phyloP scores from a whole-genome alignment of 2,329 filamentous ascomycete genomes.

The Curvularia hawaiiensis region DNA sequence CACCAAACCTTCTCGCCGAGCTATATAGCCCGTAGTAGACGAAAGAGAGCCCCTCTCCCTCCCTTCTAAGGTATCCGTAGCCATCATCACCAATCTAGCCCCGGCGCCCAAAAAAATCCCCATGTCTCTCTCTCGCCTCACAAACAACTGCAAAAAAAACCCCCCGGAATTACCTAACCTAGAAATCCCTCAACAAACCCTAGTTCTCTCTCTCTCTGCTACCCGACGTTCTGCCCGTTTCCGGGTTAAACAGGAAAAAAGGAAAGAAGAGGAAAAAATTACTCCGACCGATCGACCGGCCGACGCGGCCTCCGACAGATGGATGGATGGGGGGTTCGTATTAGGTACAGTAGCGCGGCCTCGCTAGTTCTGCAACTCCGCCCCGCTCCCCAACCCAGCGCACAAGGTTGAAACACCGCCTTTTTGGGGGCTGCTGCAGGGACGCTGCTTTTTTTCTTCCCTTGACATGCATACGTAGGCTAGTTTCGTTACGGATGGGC shows the following conservation, averaged over 20 bases:
- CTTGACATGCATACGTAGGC: neutral
- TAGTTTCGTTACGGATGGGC: neutral
- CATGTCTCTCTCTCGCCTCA: too few relatives aligned
- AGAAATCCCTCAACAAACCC: neutral
- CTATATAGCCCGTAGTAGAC: too few relatives aligned
- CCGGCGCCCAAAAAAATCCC: too few relatives aligned
- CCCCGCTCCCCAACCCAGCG: neutral
- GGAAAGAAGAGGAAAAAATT: neutral
- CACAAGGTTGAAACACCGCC: slow-evolving; percentile 1
- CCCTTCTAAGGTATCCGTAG: too few relatives aligned
- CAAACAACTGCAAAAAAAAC: too few relatives aligned
- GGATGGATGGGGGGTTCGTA: neutral
- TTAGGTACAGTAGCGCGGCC: neutral
- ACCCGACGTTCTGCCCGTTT: neutral
- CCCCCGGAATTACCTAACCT: too few relatives aligned
- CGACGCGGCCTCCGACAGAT: neutral
- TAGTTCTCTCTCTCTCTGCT: neutral
- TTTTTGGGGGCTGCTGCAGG: neutral
- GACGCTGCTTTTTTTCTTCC: neutral
- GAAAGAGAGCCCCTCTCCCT: too few relatives aligned
- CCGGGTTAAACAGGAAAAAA: neutral
- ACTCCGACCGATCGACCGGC: slow-evolving; percentile 1
- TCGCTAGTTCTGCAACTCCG: neutral
- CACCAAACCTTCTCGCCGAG: too few relatives aligned
- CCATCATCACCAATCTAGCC: too few relatives aligned